These are phyloP conservation scores for Fusarium citri DNA, from an alignment of 2,329 filamentous ascomycete genomes.

Conservation along the genomic window DNA sequence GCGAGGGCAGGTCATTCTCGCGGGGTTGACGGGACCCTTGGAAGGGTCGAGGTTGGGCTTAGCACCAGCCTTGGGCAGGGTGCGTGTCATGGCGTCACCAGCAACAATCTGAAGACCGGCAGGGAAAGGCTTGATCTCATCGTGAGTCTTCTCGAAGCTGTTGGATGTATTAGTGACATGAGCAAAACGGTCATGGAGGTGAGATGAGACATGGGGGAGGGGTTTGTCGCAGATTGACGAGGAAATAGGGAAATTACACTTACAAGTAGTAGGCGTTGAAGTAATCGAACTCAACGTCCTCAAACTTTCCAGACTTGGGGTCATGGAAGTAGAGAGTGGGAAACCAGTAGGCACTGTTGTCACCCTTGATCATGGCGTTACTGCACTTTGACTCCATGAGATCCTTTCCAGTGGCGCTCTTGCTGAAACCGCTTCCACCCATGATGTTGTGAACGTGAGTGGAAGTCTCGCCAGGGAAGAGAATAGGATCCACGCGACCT, in stretches of 20 bases:
- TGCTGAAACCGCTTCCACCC: constrained; percentile 75
- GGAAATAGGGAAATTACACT: constrained; percentile 38
- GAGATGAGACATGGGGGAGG: neutral
- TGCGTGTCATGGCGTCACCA: constrained; percentile 70
- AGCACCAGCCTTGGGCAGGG: constrained; percentile 66
- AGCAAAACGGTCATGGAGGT: neutral
- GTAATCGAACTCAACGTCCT: constrained; percentile 76
- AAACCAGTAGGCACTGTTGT: constrained; percentile 83
- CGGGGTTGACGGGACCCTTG: constrained; percentile 63
- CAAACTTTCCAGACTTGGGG: constrained; percentile 70
- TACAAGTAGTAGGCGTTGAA: constrained; percentile 83
- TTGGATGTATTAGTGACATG: constrained; percentile 23
- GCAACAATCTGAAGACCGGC: constrained; percentile 76
- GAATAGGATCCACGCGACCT: constrained; percentile 75
- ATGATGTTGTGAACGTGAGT: constrained; percentile 77
- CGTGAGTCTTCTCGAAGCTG: constrained; percentile 71
- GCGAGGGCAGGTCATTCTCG: constrained; percentile 72
- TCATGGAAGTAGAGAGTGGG: constrained; percentile 77
- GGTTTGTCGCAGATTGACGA: neutral
- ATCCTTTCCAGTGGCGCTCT: constrained; percentile 69
- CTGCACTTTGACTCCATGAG: constrained; percentile 74
- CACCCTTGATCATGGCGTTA: constrained; percentile 74
- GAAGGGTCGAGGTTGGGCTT: constrained; percentile 63
- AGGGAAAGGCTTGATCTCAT: constrained; percentile 77
- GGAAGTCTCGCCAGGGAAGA: constrained; percentile 68